Evolutionary conservation across 495 filamentous ascomycete genomes (phyloP), one percentile per base, ranked within the genome.

Genomic region (Penicillium verhagenii): DNA sequence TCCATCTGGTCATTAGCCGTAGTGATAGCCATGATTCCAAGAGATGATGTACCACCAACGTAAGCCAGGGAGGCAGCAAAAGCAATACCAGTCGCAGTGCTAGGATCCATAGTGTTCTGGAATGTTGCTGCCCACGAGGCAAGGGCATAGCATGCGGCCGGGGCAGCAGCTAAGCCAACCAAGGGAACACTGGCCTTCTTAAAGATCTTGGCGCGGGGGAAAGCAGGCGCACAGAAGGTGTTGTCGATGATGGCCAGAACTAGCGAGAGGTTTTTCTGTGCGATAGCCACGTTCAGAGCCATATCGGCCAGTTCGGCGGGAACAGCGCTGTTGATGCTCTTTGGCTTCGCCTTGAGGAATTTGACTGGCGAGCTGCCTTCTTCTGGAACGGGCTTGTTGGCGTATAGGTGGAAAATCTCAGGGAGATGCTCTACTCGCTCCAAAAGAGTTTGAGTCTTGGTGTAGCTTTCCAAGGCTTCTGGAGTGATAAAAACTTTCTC

Each of bases 1-100:
- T 91, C 86, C 89, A 96, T 95, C 67, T 97, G 92, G 68, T 96
- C 91, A 72, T 96, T 97, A 18, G 83, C 75, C 14, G 92, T 96
- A 26, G 87, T 87, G 21, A 93, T 68, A 13, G 92, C 91, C 13
- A 97, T 79, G n/a, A 91, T 62, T 5, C 93, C 94, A 42, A 96
- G 80, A 1, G 85, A 88, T 2, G 82, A 85, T 7, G 89, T 90
- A 47, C 90, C 86, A 2, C 79, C 84, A 13, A 94, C 77, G 65
- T 97, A 98, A 13, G 90, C 86, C 20, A 94, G 58, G 13, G 89
- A 87, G 9, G 91, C 94, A 4, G 78, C 82, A 61, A 96, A 93
- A 0, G 86, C 85, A 51, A 94, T 82, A n/a, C 80, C 83, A 13
- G 89, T 90, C 14, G 90, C 89, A 35, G 79, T 77, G 21, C 68